Percentiles rank a stretch among this genome's conserved stretches.
phyloP scores from a whole-genome alignment of 2,329 filamentous ascomycete species.

The Phaeoacremonium minimum region DNA sequence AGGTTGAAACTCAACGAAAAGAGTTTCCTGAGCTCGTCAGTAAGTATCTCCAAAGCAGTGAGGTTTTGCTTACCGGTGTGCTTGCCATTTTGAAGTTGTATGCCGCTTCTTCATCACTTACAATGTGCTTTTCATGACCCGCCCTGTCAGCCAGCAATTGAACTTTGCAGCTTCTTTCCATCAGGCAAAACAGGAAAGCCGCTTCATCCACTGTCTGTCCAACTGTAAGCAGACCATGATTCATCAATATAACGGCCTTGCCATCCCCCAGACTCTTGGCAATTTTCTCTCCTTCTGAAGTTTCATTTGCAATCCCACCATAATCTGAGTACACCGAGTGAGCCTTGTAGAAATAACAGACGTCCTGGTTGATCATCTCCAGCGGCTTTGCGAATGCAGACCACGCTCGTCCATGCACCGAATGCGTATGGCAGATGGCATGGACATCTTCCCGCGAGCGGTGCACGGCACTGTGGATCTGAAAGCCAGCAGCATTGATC shows the following conservation, averaged over 20 bases:
- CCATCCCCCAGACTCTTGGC: conserved; percentile 48
- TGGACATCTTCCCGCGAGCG: conserved; percentile 51
- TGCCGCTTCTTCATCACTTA: conserved; percentile 50
- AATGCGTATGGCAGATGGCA: conserved; percentile 56
- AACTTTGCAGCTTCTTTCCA: conserved; percentile 55
- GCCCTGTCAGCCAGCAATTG: conserved; percentile 57
- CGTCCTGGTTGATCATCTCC: conserved; percentile 59
- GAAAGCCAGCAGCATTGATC: conserved; percentile 54
- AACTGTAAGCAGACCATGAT: conserved; percentile 58
- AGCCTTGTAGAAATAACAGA: conserved; percentile 49
- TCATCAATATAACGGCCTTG: conserved; percentile 51
- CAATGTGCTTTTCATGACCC: conserved; percentile 43
- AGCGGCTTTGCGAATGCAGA: conserved; percentile 46
- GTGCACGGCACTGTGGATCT: conserved; percentile 55
- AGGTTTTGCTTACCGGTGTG: conserved; percentile 24
- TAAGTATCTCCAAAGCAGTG: background rate
- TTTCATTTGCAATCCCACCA: conserved; percentile 53
- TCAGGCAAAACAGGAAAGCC: conserved; percentile 54
- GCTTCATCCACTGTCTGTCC: conserved; percentile 61
- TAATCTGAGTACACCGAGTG: conserved; percentile 56
- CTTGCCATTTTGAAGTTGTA: conserved; percentile 40
- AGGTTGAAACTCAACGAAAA: conserved; percentile 49
- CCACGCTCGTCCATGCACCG: conserved; percentile 51
- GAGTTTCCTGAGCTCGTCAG: conserved; percentile 23
- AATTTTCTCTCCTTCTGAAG: conserved; percentile 50